Percentiles rank a stretch among this genome's conserved stretches.
phyloP scores from a whole-genome alignment of 257 asterid species.

The Fraxinus excelsior region DNA sequence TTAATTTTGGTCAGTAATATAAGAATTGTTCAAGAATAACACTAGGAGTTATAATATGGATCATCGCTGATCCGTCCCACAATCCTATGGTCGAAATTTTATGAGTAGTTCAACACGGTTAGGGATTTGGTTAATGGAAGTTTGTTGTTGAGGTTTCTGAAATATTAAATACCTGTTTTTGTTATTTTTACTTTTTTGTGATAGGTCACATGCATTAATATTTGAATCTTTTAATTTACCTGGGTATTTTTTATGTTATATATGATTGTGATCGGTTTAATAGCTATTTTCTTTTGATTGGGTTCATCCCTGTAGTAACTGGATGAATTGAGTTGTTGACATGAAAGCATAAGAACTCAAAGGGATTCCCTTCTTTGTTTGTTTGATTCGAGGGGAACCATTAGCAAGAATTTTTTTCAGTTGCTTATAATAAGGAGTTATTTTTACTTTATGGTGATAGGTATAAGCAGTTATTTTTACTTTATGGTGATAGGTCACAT shows the following conservation, averaged over 20 bases:
- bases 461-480: too few species aligned
- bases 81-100: background rate
- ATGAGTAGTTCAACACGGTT: background rate
- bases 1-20: slow-evolving; percentile 18
- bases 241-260: background rate
- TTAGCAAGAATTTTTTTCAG: too few species aligned
- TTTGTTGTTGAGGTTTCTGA: background rate
- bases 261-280: background rate
- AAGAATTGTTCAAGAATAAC: background rate
- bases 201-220: background rate
- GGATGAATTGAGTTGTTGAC: slow-evolving; percentile 8
- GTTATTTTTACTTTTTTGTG: background rate
- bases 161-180: background rate
- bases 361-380: background rate
- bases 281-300: too few species aligned
- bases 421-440: too few species aligned
- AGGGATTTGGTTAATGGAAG: background rate
- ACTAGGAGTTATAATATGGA: background rate
- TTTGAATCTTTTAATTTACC: background rate
- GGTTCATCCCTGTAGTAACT: background rate
- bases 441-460: background rate
- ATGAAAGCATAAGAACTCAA: background rate
- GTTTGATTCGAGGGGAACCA: background rate
- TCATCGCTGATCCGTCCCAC: background rate
- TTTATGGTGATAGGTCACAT: background rate